Conservation (phyloP, 768 basidiomycete species). For the Aureoboletus auriporus region DNA sequence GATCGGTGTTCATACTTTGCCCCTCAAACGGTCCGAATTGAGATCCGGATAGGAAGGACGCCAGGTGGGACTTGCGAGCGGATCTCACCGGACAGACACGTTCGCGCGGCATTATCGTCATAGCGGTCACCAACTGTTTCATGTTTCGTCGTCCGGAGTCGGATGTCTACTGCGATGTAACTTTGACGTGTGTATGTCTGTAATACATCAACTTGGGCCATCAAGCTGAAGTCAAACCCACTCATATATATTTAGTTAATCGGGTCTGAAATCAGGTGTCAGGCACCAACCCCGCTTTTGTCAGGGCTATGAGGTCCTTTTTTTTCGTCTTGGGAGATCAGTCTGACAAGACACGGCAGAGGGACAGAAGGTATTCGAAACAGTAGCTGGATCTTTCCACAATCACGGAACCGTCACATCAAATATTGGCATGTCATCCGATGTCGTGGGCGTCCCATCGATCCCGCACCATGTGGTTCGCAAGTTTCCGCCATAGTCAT, state of each 20-base stretch:
- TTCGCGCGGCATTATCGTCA: constrained; percentile 21
- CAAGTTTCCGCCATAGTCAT: constrained; percentile 16
- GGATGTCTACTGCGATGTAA: constrained; percentile 8
- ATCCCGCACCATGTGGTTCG: constrained; percentile 20
- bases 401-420: constrained; percentile 19
- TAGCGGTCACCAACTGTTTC: constrained; percentile 15
- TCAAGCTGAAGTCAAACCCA: neutral
- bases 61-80: constrained; percentile 20
- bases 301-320: neutral
- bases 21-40: constrained; percentile 11
- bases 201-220: too few relatives aligned
- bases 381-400: constrained; percentile 5
- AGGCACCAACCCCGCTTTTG: constrained; percentile 1
- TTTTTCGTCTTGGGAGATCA: neutral
- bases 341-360: neutral
- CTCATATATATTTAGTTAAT: too few relatives aligned
- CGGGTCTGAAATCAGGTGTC: neutral
- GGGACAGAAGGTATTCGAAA: neutral
- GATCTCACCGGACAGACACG: constrained; percentile 20
- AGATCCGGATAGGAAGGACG: constrained; percentile 18
- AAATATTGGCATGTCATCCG: neutral
- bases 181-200: neutral
- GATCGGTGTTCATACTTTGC: constrained; percentile 21
- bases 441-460: constrained; percentile 7
- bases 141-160: neutral